Conservation (phyloP, 495 filamentous ascomycete genomes). For the Ramalina intermedia region DNA sequence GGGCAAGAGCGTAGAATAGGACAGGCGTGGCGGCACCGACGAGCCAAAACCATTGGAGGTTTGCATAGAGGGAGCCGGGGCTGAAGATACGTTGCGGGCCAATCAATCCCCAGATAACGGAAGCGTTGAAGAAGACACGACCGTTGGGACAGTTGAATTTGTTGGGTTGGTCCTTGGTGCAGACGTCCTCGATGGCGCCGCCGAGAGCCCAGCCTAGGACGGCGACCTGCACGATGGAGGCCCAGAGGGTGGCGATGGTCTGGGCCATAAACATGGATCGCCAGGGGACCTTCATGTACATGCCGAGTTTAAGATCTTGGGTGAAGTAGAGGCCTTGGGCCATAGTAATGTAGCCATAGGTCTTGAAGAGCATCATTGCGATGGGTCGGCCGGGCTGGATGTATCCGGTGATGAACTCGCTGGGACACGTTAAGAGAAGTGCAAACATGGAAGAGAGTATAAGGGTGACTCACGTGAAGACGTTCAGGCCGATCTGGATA, state of each 20-base stretch:
- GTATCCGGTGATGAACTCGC: constrained; percentile 49
- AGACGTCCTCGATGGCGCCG: constrained; percentile 37
- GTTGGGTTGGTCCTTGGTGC: constrained; percentile 31
- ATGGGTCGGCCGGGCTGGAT: constrained; percentile 46
- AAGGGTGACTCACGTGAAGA: constrained; percentile 27
- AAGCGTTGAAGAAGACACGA: constrained; percentile 44
- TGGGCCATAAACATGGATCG: constrained; percentile 44
- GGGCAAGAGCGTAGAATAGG: constrained; percentile 30
- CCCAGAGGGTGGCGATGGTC: constrained; percentile 39
- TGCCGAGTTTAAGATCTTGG: constrained; percentile 40
- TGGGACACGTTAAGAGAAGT: not conserved
- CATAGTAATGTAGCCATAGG: constrained; percentile 44
- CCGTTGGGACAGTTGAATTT: constrained; percentile 47
- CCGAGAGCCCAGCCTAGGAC: constrained; percentile 48
- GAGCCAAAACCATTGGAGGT: constrained; percentile 37
- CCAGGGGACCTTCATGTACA: constrained; percentile 56
- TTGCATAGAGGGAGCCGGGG: constrained; percentile 29
- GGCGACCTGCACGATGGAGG: constrained; percentile 42
- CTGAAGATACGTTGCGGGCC: constrained; percentile 39
- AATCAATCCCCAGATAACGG: constrained; percentile 41
- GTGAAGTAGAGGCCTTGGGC: constrained; percentile 39
- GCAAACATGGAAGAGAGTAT: no score
- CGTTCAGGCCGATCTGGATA: constrained; percentile 39
- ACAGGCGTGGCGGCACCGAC: constrained; percentile 33
- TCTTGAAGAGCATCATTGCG: constrained; percentile 50